phyloP scores from a whole-genome alignment of 1,284 basidiomycete genomes.

The Pisolithus thermaeus region DNA sequence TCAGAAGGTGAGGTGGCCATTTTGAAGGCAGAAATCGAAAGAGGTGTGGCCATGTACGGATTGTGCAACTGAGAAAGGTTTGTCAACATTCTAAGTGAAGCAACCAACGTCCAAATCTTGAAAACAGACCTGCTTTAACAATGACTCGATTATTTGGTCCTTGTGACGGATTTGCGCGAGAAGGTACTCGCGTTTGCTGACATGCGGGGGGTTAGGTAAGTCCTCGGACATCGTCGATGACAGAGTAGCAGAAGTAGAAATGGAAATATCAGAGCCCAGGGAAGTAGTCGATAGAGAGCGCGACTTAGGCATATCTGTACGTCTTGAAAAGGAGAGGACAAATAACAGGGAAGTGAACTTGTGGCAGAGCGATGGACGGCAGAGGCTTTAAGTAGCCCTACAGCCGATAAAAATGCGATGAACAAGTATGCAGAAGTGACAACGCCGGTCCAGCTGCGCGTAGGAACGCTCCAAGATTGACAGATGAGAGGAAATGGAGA shows the following conservation, averaged over 20 bases:
- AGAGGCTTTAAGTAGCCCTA: constrained; percentile 22
- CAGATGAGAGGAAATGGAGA: background rate
- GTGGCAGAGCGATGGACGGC: background rate
- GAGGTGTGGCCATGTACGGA: constrained; percentile 68
- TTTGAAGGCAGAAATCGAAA: constrained; percentile 70
- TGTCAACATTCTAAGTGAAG: constrained; percentile 1
- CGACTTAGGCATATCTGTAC: constrained; percentile 6
- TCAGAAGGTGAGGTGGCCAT: constrained; percentile 70
- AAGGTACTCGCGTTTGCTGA: constrained; percentile 75
- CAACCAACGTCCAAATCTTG: background rate
- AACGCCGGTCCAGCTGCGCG: background rate
- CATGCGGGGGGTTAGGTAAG: constrained; percentile 22
- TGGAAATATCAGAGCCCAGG: constrained; percentile 15
- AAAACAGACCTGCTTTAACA: constrained; percentile 64
- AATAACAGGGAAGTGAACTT: constrained; percentile 6
- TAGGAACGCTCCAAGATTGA: background rate
- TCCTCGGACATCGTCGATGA: constrained; percentile 18
- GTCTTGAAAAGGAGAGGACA: constrained; percentile 1
- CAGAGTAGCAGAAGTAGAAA: constrained; percentile 24
- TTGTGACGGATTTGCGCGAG: constrained; percentile 78
- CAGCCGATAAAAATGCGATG: background rate
- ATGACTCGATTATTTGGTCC: constrained; percentile 73
- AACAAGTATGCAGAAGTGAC: background rate
- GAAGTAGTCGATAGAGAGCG: constrained; percentile 20
- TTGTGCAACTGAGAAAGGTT: constrained; percentile 55